phyloP scores from a whole-genome alignment of 2,329 filamentous ascomycete genomes.

The Penicillium italicum region DNA sequence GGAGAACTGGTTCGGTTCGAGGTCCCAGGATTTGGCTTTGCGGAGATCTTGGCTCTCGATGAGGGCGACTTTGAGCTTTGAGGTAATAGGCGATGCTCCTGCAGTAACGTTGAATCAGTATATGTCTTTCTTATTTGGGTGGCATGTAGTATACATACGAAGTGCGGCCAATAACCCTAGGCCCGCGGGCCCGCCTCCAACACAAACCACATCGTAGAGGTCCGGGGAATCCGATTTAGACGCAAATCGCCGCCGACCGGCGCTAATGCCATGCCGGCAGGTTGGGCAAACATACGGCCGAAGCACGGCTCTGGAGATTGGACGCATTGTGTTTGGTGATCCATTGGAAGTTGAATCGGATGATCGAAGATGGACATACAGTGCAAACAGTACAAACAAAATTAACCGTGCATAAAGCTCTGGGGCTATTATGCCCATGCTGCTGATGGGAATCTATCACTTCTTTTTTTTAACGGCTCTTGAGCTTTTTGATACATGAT shows the following conservation, averaged over 20 bases:
- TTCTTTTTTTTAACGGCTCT: neutral
- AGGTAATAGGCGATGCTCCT: conserved; percentile 74
- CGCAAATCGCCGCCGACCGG: conserved; percentile 31
- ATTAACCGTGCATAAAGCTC: neutral
- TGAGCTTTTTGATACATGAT: neutral
- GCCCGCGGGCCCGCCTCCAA: conserved; percentile 85
- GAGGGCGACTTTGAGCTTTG: conserved; percentile 76
- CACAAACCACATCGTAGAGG: conserved; percentile 89
- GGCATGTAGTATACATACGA: conserved; percentile 51
- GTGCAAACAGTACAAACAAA: conserved; percentile 27
- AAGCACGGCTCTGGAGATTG: conserved; percentile 29
- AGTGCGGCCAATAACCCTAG: conserved; percentile 76
- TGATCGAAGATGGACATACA: conserved; percentile 12
- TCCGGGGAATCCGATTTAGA: conserved; percentile 52
- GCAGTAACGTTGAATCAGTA: conserved; percentile 9
- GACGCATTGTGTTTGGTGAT: conserved; percentile 32
- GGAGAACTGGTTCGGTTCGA: conserved; percentile 68
- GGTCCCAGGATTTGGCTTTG: conserved; percentile 63
- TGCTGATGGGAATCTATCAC: neutral
- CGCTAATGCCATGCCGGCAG: conserved; percentile 32
- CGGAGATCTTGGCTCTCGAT: conserved; percentile 84
- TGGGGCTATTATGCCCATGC: neutral
- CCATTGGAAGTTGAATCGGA: conserved; percentile 11
- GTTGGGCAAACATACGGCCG: conserved; percentile 42
- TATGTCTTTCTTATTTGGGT: neutral